Evolutionary conservation across 768 basidiomycete genomes (phyloP).

Genomic region (Termitomyces sp.): DNA sequence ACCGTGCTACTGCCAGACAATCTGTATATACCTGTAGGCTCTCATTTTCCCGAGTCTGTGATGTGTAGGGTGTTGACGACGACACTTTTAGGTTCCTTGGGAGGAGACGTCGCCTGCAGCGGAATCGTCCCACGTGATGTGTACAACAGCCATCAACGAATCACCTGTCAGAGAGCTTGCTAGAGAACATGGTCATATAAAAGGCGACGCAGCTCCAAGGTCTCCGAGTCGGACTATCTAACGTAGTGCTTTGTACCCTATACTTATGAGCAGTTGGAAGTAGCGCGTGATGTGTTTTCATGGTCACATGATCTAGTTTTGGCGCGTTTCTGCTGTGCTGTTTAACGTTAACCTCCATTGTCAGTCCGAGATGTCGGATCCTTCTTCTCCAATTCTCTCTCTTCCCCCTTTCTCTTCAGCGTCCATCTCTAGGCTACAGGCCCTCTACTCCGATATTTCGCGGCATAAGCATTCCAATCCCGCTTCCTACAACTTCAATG

Average conservation of each 20-base stretch:
- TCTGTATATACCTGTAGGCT: constrained; percentile 12
- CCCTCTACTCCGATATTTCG: constrained; percentile 86
- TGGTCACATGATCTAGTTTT: constrained; percentile 1
- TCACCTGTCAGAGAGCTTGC: not conserved
- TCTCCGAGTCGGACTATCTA: constrained; percentile 1
- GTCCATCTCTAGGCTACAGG: constrained; percentile 56
- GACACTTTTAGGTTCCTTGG: not conserved
- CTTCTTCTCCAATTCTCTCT: constrained; percentile 14
- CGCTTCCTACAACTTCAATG: constrained; percentile 70
- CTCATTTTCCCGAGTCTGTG: not conserved
- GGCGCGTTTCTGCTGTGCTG: not conserved
- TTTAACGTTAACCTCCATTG: not conserved
- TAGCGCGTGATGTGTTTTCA: not conserved
- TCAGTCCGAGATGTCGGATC: constrained; percentile 10
- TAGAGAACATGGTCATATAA: not conserved
- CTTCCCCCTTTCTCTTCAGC: constrained; percentile 43
- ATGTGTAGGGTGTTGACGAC: not conserved
- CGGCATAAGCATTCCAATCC: constrained; percentile 83
- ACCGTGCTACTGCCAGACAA: constrained; percentile 9
- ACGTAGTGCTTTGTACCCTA: not conserved
- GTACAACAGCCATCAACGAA: constrained; percentile 9
- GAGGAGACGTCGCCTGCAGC: constrained; percentile 16
- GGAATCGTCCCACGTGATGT: constrained; percentile 16
- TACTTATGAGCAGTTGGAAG: no score
- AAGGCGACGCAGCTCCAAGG: not conserved